These are phyloP conservation scores for Thraustotheca clavata DNA, from an alignment of 352 stramenopile genomes.

Conservation along the genomic window DNA sequence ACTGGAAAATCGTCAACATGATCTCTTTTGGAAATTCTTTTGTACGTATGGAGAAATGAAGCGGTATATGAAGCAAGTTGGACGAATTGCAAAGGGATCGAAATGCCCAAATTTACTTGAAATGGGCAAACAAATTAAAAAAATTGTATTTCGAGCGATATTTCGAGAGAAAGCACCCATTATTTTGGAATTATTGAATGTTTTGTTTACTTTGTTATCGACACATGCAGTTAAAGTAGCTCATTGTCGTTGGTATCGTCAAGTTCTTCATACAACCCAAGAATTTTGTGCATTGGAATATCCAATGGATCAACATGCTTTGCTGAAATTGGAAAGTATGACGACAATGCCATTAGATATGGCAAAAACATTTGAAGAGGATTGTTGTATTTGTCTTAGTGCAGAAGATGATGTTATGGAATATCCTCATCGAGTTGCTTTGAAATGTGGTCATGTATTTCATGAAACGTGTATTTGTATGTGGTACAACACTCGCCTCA, in stretches of 20 bases:
- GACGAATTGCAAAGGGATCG: conserved; percentile 36
- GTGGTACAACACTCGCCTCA: conserved; percentile 53
- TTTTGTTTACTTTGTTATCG: conserved; percentile 36
- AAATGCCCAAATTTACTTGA: background rate
- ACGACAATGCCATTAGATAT: conserved; percentile 24
- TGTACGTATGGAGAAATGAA: conserved; percentile 39
- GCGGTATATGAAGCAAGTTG: conserved; percentile 32
- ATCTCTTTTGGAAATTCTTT: conserved; percentile 27
- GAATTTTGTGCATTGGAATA: conserved; percentile 43
- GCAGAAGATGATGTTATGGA: background rate
- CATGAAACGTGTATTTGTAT: conserved; percentile 64
- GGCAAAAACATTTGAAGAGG: background rate
- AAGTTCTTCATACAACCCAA: conserved; percentile 41
- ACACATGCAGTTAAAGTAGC: conserved; percentile 35
- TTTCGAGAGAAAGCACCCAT: conserved; percentile 40
- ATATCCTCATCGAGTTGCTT: conserved; percentile 27
- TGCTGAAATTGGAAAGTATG: conserved; percentile 38
- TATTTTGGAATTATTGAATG: conserved; percentile 38
- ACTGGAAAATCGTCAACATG: conserved; percentile 20
- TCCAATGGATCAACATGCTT: conserved; percentile 32
- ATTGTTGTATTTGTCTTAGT: conserved; percentile 53
- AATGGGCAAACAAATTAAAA: background rate
- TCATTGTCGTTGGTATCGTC: conserved; percentile 38
- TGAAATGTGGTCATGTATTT: conserved; percentile 60
- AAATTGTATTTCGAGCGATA: conserved; percentile 1